phyloP scores from a whole-genome alignment of 805 yeast species.

The Candida gorgasii region DNA sequence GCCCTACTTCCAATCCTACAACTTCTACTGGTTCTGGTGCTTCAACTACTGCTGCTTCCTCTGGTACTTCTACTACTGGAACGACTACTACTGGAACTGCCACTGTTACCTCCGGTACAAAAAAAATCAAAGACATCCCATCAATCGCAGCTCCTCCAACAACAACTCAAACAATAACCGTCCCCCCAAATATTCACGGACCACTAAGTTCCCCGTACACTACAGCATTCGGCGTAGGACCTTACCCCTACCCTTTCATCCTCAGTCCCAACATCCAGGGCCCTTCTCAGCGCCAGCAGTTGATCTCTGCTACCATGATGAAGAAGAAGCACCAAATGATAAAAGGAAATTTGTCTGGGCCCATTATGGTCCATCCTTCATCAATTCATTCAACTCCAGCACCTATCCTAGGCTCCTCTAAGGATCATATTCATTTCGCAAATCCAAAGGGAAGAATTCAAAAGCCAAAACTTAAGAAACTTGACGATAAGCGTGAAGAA shows the following conservation, averaged over 20 bases:
- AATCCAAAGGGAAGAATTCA: conserved; percentile 14
- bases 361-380: neutral
- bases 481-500: too few species aligned
- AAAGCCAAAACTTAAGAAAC: conserved; percentile 9
- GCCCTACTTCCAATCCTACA: neutral
- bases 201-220: conserved; percentile 6
- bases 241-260: conserved; percentile 10
- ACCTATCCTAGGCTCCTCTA: conserved; percentile 10
- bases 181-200: conserved; percentile 9
- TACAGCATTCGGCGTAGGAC: conserved; percentile 7
- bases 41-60: neutral
- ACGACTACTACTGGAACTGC: neutral
- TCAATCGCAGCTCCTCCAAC: conserved; percentile 11
- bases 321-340: conserved; percentile 30
- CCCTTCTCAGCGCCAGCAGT: conserved; percentile 31
- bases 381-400: conserved; percentile 1
- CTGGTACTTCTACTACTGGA: neutral
- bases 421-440: conserved; percentile 16
- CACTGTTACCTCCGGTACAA: neutral
- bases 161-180: conserved; percentile 10
- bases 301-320: conserved; percentile 35
- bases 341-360: conserved; percentile 7
- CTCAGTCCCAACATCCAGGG: conserved; percentile 7
- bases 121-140: conserved; percentile 6
- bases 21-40: neutral